Conservation (phyloP, 2,329 filamentous ascomycete species). For the Epichloe scottii region DNA sequence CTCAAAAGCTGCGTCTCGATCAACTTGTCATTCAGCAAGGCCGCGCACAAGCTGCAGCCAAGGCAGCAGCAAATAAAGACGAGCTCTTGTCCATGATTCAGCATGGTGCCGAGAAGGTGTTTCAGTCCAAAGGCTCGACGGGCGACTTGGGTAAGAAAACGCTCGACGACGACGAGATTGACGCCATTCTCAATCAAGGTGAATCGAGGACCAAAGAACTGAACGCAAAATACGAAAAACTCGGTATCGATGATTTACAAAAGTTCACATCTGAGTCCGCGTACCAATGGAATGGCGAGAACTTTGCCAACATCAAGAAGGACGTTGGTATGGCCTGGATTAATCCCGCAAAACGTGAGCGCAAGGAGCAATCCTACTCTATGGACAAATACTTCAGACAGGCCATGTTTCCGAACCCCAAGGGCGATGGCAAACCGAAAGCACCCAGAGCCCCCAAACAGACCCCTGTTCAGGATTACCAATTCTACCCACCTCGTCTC, state of each 20-base stretch:
- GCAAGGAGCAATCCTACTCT: conserved; percentile 94
- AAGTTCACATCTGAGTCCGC: conserved; percentile 96
- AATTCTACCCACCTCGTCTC: conserved; percentile 82
- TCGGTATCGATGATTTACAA: conserved; percentile 91
- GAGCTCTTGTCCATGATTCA: conserved; percentile 97
- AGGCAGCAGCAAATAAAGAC: conserved; percentile 89
- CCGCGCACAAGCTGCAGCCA: conserved; percentile 77
- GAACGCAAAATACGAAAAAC: conserved; percentile 89
- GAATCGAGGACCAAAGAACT: conserved; percentile 82
- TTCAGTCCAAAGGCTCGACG: conserved; percentile 57
- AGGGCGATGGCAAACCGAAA: conserved; percentile 81
- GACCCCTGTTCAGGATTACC: conserved; percentile 84
- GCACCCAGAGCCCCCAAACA: conserved; percentile 94
- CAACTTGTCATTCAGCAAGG: conserved; percentile 98
- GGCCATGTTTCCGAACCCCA: conserved; percentile 68
- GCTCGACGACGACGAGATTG: conserved; percentile 80
- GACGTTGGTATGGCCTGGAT: conserved; percentile 94
- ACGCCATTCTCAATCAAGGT: conserved; percentile 72
- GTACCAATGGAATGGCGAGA: conserved; percentile 98
- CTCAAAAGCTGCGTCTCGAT: conserved; percentile 90
- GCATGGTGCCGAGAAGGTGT: conserved; percentile 92
- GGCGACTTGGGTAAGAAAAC: conserved; percentile 48
- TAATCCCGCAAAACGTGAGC: conserved; percentile 94
- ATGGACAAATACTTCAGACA: conserved; percentile 98
- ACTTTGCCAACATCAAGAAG: conserved; percentile 84